These are phyloP conservation scores for Cicer pinnatifidum DNA, from an alignment of 306 rosid genomes.

Conservation along the genomic window DNA sequence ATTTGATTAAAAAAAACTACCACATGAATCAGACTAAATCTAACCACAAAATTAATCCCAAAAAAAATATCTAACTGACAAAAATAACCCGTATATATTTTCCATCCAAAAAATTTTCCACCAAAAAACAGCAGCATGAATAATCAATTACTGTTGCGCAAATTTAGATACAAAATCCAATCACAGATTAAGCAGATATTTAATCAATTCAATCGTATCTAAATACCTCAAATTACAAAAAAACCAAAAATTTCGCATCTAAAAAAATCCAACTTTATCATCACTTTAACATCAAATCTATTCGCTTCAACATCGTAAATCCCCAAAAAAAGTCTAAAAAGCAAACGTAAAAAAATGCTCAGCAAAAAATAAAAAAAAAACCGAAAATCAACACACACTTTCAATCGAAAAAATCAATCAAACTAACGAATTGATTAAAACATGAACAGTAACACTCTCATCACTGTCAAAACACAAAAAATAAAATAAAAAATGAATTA, in stretches of 20 bases:
- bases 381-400: constrained; percentile 3
- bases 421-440: constrained; percentile 24
- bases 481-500: no score
- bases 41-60: not conserved
- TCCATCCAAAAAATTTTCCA: not conserved
- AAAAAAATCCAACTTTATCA: not conserved
- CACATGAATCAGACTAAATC: constrained; percentile 3
- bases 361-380: constrained; percentile 7
- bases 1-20: not conserved
- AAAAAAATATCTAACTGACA: not conserved
- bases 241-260: not conserved
- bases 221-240: not conserved
- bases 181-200: not conserved
- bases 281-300: constrained; percentile 3
- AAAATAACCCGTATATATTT: not conserved
- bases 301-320: constrained; percentile 11
- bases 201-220: not conserved
- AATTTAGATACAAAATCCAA: constrained; percentile 30
- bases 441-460: not conserved
- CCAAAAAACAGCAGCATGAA: not conserved
- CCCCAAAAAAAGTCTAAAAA: not conserved
- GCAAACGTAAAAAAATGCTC: not conserved
- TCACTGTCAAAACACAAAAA: not conserved
- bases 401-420: constrained; percentile 34
- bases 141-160: not conserved